Evolutionary conservation across 164 flowering plant genomes (phyloP).

Genomic region (Stephania yunnanensis): DNA sequence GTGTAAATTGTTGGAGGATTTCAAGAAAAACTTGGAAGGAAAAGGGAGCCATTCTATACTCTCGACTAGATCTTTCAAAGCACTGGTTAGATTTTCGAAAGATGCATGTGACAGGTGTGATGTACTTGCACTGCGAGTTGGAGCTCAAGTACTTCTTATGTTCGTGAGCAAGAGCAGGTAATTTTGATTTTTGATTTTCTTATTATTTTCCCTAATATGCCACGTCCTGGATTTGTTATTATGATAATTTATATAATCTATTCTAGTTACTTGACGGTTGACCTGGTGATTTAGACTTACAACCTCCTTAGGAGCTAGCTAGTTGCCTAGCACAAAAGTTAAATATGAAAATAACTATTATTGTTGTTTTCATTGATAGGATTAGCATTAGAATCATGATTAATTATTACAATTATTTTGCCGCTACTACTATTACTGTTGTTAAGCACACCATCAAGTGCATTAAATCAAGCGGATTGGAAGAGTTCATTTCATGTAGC

Average conservation of each 20-base stretch:
- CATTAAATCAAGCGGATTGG: no score
- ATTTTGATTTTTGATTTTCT: background rate
- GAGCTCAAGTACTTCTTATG: constrained; percentile 38
- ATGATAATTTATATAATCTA: background rate
- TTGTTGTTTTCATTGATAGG: no score
- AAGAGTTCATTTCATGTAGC: no score
- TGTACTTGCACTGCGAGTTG: constrained; percentile 41
- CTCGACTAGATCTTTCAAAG: constrained; percentile 36
- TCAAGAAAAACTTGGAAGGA: constrained; percentile 26
- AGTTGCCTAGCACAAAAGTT: background rate
- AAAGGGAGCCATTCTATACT: constrained; percentile 25
- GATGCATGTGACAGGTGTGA: constrained; percentile 42
- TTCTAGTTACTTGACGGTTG: background rate
- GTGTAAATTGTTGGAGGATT: constrained; percentile 39
- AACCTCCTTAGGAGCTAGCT: background rate
- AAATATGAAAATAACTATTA: background rate
- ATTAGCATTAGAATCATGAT: no score
- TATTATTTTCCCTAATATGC: background rate
- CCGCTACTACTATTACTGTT: no score
- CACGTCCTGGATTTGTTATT: background rate
- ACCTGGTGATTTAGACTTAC: background rate
- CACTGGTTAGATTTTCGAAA: constrained; percentile 42
- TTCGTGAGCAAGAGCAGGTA: constrained; percentile 55
- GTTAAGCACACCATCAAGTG: no score
- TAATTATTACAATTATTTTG: no score